Percentiles rank a stretch among this genome's conserved stretches.
Conservation (phyloP, 1,139 yeast genomes). For the Geotrichum fermentans region DNA sequence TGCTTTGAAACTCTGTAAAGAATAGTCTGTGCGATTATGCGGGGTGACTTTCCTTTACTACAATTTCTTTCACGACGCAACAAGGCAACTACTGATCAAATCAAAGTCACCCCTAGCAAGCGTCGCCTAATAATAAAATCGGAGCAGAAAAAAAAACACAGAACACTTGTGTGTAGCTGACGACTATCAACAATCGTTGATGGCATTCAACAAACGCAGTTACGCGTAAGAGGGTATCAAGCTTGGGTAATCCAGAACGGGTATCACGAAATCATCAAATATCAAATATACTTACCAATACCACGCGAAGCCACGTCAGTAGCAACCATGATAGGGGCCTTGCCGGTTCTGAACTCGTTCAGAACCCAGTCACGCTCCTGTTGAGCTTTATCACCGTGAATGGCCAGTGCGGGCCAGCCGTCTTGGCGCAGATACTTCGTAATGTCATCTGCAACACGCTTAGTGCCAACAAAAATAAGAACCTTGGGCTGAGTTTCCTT, state of each 20-base stretch:
- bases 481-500: conserved; percentile 70
- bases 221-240: conserved; percentile 3
- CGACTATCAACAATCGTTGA: neutral
- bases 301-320: conserved; percentile 99
- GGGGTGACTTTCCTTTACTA: conserved; percentile 10
- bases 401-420: conserved; percentile 98
- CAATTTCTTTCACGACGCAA: conserved; percentile 14
- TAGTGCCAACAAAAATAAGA: conserved; percentile 87
- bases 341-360: conserved; percentile 84
- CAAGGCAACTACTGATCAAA: conserved; percentile 6
- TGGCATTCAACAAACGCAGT: neutral
- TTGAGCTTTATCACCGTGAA: conserved; percentile 98
- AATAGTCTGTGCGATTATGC: conserved; percentile 4
- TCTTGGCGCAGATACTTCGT: conserved; percentile 88
- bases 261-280: conserved; percentile 7
- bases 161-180: conserved; percentile 1
- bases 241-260: neutral
- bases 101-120: conserved; percentile 17
- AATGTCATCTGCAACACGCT: conserved; percentile 95
- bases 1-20: conserved; percentile 3
- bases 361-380: conserved; percentile 98
- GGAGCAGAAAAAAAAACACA: conserved; percentile 5
- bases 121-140: conserved; percentile 9
- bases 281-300: conserved; percentile 73
- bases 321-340: conserved; percentile 96